Base-by-base conservation (phyloP, 352 stramenopile species). In the Phytophthora meadii region DNA sequence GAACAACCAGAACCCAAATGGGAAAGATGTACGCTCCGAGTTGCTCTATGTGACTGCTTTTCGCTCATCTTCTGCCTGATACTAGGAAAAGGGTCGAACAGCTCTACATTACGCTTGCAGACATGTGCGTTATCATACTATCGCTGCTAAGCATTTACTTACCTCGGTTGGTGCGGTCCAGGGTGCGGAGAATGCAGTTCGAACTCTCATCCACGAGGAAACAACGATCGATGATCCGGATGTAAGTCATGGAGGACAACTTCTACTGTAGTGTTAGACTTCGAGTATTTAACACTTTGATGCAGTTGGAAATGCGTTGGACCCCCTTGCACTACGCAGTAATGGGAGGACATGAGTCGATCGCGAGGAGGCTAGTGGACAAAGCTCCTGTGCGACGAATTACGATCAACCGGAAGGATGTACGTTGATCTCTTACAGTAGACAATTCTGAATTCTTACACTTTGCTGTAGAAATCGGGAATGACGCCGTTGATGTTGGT, bases 361-460 rank as follows among this genome's bases (percentile, higher is more conserved):
- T 90, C 36, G 83, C 73, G 1, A 64, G 62, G 48, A 72, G 70
- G 4, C 67, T 94, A 25, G 47, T 94, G 9, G 82, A 90, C 36
- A 89, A 92, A 57, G 78, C 86, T 11, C 86, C 86, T 5, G 78
- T 90, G n/a, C 72, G 79, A 7, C 68, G 84, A 30, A 90, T 92
- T 70, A 94, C 86, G 3, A 87, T 92, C 62, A 94, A 92, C 54
- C 79, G 86, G 7, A 90, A 90, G 41, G 86, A 94, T 64, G 82
- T 89, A 47, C 28, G 76, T 77, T 56, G 7, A 12, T 14, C 30
- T 54, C 54, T 37, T 12, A 22, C 30, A 12, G 8, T 11, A 36
- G 9, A 15, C 36, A 17, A 12, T 54, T 37, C 12, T 14, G 2
- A 27, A 22, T 2, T 10, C 39, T 57, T 5, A 47, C 25, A 3